Evolutionary conservation across 2,329 filamentous ascomycete species (phyloP).

Genomic region (Aureobasidium pullulans): DNA sequence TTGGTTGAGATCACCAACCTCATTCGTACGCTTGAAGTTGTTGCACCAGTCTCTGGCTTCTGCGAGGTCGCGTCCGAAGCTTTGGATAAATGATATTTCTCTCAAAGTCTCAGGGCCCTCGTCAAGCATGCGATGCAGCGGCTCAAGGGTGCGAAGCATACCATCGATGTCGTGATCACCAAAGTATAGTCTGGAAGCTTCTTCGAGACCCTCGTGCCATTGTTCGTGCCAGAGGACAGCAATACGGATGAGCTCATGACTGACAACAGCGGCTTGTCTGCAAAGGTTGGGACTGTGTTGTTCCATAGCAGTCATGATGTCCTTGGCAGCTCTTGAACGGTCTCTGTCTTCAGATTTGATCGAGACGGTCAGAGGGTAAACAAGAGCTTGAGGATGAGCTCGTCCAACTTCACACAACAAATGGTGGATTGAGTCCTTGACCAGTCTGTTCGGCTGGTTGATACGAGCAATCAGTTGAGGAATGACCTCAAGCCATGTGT

Average conservation of each 20-base stretch:
- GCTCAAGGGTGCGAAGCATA: slow-evolving; percentile 87
- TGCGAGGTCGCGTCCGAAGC: slow-evolving; percentile 88
- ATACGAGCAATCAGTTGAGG: slow-evolving; percentile 95
- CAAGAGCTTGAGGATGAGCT: slow-evolving; percentile 88
- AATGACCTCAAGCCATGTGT: slow-evolving; percentile 98
- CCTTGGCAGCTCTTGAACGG: slow-evolving; percentile 76
- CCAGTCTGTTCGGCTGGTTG: slow-evolving; percentile 85
- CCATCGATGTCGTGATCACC: slow-evolving; percentile 95
- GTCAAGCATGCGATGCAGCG: slow-evolving; percentile 75
- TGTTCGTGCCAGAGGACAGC: slow-evolving; percentile 97
- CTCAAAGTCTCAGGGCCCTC: slow-evolving; percentile 80
- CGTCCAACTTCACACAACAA: slow-evolving; percentile 87
- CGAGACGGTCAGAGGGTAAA: slow-evolving; percentile 93
- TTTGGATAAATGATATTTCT: slow-evolving; percentile 95
- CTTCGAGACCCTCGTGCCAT: slow-evolving; percentile 96
- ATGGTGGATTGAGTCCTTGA: slow-evolving; percentile 86
- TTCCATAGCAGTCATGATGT: slow-evolving; percentile 98
- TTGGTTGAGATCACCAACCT: slow-evolving; percentile 91
- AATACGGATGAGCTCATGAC: slow-evolving; percentile 92
- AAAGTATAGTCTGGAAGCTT: slow-evolving; percentile 93
- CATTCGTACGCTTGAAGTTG: slow-evolving; percentile 79
- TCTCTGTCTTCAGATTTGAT: slow-evolving; percentile 91
- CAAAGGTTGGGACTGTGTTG: slow-evolving; percentile 89
- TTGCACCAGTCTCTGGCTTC: slow-evolving; percentile 96
- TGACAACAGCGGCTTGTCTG: slow-evolving; percentile 90